Evolutionary conservation across 2,329 filamentous ascomycete genomes (phyloP).

Genomic region (Fonsecaea pugnacius): DNA sequence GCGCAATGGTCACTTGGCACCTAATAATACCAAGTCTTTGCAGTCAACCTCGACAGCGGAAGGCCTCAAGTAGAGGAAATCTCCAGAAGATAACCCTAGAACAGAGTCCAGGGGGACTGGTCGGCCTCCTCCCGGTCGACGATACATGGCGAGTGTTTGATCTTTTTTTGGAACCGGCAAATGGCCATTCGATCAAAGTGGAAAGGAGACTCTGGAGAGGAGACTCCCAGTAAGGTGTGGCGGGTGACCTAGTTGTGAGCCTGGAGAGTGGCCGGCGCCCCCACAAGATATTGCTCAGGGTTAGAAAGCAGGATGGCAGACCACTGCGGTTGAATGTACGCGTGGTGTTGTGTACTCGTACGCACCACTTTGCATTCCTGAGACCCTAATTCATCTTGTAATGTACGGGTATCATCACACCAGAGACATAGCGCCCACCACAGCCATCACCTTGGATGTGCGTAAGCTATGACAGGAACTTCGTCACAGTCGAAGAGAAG

Average conservation of each 20-base stretch:
- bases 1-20: not conserved
- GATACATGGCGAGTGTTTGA: conserved; percentile 2
- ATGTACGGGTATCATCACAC: not conserved
- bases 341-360: not conserved
- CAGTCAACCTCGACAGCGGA: not conserved
- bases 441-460: not conserved
- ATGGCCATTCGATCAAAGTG: conserved; percentile 1
- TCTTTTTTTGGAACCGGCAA: conserved; percentile 6
- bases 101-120: not conserved
- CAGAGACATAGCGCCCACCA: not conserved
- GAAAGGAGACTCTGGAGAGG: not conserved
- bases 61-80: not conserved
- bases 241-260: not conserved
- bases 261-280: conserved; percentile 1
- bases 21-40: not conserved
- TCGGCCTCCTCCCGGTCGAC: not conserved
- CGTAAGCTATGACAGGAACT: not conserved
- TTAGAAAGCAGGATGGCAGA: not conserved
- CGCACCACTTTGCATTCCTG: not conserved
- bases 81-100: not conserved
- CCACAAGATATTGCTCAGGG: not conserved
- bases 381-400: not conserved
- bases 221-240: conserved; percentile 1
- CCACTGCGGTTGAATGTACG: not conserved
- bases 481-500: not conserved